Evolutionary conservation across 495 filamentous ascomycete species (phyloP).

Genomic region (Podospora pseudopauciseta): DNA sequence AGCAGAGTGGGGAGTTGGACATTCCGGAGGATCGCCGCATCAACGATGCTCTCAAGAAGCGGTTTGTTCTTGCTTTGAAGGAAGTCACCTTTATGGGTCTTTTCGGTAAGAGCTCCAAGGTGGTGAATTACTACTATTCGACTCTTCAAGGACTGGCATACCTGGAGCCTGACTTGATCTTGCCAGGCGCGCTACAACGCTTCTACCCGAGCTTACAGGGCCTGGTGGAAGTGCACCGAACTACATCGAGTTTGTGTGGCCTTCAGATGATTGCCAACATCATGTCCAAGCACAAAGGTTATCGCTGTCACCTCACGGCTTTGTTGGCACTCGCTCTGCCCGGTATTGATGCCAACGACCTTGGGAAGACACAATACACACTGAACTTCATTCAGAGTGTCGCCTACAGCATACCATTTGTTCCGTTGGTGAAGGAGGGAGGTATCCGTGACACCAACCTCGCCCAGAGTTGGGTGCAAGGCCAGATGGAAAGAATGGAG

Average conservation of each 20-base stretch:
- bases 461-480: slow-evolving; percentile 89
- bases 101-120: slow-evolving; percentile 87
- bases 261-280: slow-evolving; percentile 84
- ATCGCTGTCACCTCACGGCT: slow-evolving; percentile 91
- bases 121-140: slow-evolving; percentile 86
- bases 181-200: slow-evolving; percentile 89
- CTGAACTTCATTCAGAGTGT: slow-evolving; percentile 92
- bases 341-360: slow-evolving; percentile 95
- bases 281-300: slow-evolving; percentile 87
- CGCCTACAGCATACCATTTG: slow-evolving; percentile 90
- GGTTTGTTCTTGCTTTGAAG: slow-evolving; percentile 85
- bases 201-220: slow-evolving; percentile 97
- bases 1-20: slow-evolving; percentile 87
- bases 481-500: slow-evolving; percentile 91
- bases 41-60: slow-evolving; percentile 71
- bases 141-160: slow-evolving; percentile 85
- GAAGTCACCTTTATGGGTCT: slow-evolving; percentile 99
- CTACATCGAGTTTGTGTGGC: slow-evolving; percentile 86
- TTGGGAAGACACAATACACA: slow-evolving; percentile 92
- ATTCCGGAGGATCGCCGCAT: slow-evolving; percentile 74
- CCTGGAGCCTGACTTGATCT: slow-evolving; percentile 85
- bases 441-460: slow-evolving; percentile 71
- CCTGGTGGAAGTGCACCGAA: slow-evolving; percentile 94
- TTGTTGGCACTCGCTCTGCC: slow-evolving; percentile 86
- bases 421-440: slow-evolving; percentile 70